Evolutionary conservation across 2,329 filamentous ascomycete species (phyloP).

Genomic region (Trichoderma endophyticum): DNA sequence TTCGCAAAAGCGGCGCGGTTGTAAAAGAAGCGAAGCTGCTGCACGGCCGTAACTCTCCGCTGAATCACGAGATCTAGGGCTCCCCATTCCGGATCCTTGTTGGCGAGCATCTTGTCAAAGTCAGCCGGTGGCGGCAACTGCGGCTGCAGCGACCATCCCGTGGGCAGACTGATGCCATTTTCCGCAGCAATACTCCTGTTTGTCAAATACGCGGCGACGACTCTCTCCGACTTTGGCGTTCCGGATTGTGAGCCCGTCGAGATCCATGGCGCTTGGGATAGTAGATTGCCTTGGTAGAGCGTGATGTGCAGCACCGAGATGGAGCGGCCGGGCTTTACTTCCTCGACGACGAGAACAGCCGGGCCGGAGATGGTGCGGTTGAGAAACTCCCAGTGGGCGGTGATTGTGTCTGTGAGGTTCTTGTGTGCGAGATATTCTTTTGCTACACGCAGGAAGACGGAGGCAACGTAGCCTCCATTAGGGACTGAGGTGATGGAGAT

Average conservation of each 20-base stretch:
- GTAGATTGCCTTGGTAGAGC: slow-evolving; percentile 40
- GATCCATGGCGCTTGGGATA: slow-evolving; percentile 35
- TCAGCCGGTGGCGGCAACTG: slow-evolving; percentile 25
- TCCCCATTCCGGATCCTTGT: slow-evolving; percentile 32
- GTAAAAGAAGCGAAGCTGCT: slow-evolving; percentile 33
- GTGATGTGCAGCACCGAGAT: slow-evolving; percentile 42
- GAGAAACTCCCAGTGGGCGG: slow-evolving; percentile 42
- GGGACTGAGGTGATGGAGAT: slow-evolving; percentile 34
- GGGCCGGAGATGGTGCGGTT: slow-evolving; percentile 37
- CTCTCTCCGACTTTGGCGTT: slow-evolving; percentile 29
- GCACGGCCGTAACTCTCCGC: slow-evolving; percentile 26
- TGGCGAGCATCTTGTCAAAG: slow-evolving; percentile 26
- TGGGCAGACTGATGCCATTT: slow-evolving; percentile 31
- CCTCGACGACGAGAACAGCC: slow-evolving; percentile 38
- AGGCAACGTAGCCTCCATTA: slow-evolving; percentile 46
- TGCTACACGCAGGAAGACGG: slow-evolving; percentile 38
- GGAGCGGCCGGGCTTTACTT: slow-evolving; percentile 41
- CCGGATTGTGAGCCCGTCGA: slow-evolving; percentile 18
- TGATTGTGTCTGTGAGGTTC: slow-evolving; percentile 38
- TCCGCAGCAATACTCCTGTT: slow-evolving; percentile 34
- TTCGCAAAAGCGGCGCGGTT: slow-evolving; percentile 22
- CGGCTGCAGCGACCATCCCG: slow-evolving; percentile 26
- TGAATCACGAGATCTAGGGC: slow-evolving; percentile 20
- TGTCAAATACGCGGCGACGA: slow-evolving; percentile 41
- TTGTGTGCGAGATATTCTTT: slow-evolving; percentile 32